A percentile compares a stretch with the other conserved stretches of the same genome.
phyloP scores from a whole-genome alignment of 371 early-diverging fungal species.

The Mucor saturninus region DNA sequence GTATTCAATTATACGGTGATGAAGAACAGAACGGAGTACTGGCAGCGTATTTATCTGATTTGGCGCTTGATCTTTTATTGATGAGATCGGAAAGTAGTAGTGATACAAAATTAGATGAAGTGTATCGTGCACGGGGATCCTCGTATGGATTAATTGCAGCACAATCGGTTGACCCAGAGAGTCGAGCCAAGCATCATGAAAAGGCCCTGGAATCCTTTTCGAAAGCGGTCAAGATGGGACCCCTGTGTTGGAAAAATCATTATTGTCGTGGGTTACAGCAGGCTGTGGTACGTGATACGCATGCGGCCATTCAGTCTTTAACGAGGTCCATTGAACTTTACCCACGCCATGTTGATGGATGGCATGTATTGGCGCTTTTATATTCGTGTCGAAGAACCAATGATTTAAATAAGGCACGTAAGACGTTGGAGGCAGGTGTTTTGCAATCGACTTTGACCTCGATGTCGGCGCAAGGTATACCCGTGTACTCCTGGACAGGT shows the following conservation, averaged over 20 bases:
- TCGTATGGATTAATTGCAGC: slow-evolving; percentile 63
- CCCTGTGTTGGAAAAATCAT: slow-evolving; percentile 54
- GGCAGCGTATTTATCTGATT: slow-evolving; percentile 48
- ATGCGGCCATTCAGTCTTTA: slow-evolving; percentile 62
- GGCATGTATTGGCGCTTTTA: slow-evolving; percentile 85
- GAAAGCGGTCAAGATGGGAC: slow-evolving; percentile 50
- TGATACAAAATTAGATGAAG: slow-evolving; percentile 14
- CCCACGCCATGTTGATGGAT: slow-evolving; percentile 68
- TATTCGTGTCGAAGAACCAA: slow-evolving; percentile 55
- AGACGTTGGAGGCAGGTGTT: slow-evolving; percentile 74
- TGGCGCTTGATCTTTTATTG: slow-evolving; percentile 27
- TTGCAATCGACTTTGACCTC: slow-evolving; percentile 31
- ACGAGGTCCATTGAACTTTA: slow-evolving; percentile 68
- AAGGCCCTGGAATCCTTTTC: slow-evolving; percentile 62
- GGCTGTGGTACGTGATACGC: slow-evolving; percentile 77
- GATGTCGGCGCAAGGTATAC: slow-evolving; percentile 3
- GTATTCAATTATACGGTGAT: slow-evolving; percentile 49
- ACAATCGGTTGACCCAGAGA: slow-evolving; percentile 65
- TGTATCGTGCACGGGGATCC: slow-evolving; percentile 61
- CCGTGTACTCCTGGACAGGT: slow-evolving; percentile 27
- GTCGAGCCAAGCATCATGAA: slow-evolving; percentile 64
- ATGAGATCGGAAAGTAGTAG: background rate
- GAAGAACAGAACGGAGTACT: slow-evolving; percentile 42
- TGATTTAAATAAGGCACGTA: slow-evolving; percentile 55
- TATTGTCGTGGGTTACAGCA: slow-evolving; percentile 80